These are phyloP conservation scores for Fragaria nilgerrensis DNA, from an alignment of 306 rosid genomes.

Conservation along the genomic window DNA sequence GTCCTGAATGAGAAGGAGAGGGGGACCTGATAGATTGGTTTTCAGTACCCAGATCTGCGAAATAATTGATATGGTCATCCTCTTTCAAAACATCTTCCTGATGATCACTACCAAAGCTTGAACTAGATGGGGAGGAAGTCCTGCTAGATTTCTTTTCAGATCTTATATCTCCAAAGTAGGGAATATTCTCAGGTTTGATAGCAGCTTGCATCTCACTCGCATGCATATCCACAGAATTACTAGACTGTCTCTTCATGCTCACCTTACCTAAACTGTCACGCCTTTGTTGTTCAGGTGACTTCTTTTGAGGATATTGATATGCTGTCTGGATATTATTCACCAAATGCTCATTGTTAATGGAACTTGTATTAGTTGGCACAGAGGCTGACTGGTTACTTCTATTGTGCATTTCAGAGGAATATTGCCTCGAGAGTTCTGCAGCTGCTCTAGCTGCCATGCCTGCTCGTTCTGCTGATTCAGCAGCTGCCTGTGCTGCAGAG, in stretches of 20 bases:
- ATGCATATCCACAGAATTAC: slow-evolving; percentile 38
- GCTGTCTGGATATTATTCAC: slow-evolving; percentile 33
- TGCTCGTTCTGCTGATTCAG: slow-evolving; percentile 94
- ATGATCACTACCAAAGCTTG: slow-evolving; percentile 36
- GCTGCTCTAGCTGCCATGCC: slow-evolving; percentile 98
- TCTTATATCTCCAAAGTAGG: slow-evolving; percentile 40
- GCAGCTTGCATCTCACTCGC: slow-evolving; percentile 34
- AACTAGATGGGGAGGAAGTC: slow-evolving; percentile 46
- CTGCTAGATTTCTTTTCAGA: slow-evolving; percentile 38
- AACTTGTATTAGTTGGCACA: slow-evolving; percentile 21
- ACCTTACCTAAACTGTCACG: slow-evolving; percentile 29
- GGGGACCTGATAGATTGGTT: slow-evolving; percentile 35
- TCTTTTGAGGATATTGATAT: slow-evolving; percentile 37
- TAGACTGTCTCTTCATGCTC: slow-evolving; percentile 38
- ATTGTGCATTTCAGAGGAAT: slow-evolving; percentile 46
- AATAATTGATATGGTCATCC: slow-evolving; percentile 25
- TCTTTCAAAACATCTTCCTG: slow-evolving; percentile 37
- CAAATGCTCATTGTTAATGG: slow-evolving; percentile 32
- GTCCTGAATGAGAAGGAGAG: slow-evolving; percentile 43
- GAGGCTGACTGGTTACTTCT: slow-evolving; percentile 41
- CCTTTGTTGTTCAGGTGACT: slow-evolving; percentile 41
- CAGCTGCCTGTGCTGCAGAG: slow-evolving; percentile 97
- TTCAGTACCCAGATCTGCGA: slow-evolving; percentile 33
- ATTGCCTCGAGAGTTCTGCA: slow-evolving; percentile 84
- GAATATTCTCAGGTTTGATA: slow-evolving; percentile 34